Evolutionary conservation across 2,329 filamentous ascomycete genomes (phyloP), one percentile per base, ranked within the genome.

Genomic region (Colletotrichum noveboracense): DNA sequence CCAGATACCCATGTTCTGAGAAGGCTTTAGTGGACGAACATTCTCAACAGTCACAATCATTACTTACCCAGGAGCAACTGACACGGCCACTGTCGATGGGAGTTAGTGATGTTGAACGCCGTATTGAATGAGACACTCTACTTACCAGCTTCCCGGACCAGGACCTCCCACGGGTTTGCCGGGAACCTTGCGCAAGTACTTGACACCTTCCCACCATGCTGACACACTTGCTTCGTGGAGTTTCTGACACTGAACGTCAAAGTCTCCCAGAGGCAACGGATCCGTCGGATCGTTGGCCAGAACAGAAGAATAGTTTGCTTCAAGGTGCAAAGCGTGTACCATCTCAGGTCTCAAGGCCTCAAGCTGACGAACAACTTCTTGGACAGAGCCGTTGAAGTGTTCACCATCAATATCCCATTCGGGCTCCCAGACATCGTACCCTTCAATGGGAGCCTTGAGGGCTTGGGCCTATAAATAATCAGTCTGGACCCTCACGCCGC

Each of bases 361-460:
- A n/a, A 72, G 61, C 28, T 72, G 70, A 1, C 36, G 24, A 18
- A 66, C 7, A 18, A 72, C 70, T 13, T 72, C 43, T 13, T 72
- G 16, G 55, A 72, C 56, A 0, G 70, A 68, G 6, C 70, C 70
- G 3, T 55, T 60, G 64, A 67, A 55, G 7, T 60, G 18, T 12
- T 60, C 69, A 6, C 75, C 70, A 38, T 80, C 67, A n/a, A 79
- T 56, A 4, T 77, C 74, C 75, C 78, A 80, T 5, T 72, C 28
- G 2, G 70, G 70, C 18, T 32, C 28, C n/a, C 34, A 72, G 64
- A 67, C 30, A 13, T 18, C 10, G 55, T 66, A 66, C 5, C 34
- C 55, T 16, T 43, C 30, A 7, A 72, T 18, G 52, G 66, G 66
- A 6, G 36, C 36, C 14, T 61, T 70, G 26, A 52, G 14, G 28